Percentiles rank a stretch among this genome's conserved stretches.
Evolutionary conservation across 2,329 filamentous ascomycete species (phyloP).

Genomic region (Arthroderma sp.): DNA sequence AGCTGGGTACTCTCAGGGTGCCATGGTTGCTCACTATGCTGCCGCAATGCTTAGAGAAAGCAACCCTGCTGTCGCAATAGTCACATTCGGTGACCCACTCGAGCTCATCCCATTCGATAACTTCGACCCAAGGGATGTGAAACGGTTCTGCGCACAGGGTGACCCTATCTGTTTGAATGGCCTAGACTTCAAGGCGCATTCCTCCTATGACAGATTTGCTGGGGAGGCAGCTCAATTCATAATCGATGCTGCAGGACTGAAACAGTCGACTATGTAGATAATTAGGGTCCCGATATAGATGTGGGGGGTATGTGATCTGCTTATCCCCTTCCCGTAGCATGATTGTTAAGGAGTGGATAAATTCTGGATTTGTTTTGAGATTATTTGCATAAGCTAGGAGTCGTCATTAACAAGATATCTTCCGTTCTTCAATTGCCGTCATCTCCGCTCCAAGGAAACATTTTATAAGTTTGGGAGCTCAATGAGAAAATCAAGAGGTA

Average conservation of each 20-base stretch:
- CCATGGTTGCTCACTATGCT: constrained; percentile 25
- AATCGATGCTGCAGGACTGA: constrained; percentile 14
- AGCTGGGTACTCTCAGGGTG: constrained; percentile 24
- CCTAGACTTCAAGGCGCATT: constrained; percentile 29
- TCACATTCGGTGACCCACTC: constrained; percentile 37
- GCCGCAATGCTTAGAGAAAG: constrained; percentile 14
- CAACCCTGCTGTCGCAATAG: constrained; percentile 26
- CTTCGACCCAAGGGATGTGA: constrained; percentile 29
- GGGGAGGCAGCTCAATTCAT: constrained; percentile 27
- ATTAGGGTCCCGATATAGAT: background rate
- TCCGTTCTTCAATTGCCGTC: no score
- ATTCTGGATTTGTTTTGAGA: no score
- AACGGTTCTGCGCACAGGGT: constrained; percentile 37
- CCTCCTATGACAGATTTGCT: constrained; percentile 27
- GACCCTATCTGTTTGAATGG: constrained; percentile 41
- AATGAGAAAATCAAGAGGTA: no score
- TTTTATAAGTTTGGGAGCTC: no score
- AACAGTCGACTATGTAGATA: background rate
- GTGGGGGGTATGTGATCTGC: background rate
- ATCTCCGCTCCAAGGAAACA: no score
- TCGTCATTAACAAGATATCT: no score
- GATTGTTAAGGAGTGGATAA: no score
- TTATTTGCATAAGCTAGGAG: no score
- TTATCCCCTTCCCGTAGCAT: background rate
- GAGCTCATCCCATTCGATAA: constrained; percentile 26